Evolutionary conservation across 2,329 filamentous ascomycete genomes (phyloP).

Genomic region (Cladosporium sp.): DNA sequence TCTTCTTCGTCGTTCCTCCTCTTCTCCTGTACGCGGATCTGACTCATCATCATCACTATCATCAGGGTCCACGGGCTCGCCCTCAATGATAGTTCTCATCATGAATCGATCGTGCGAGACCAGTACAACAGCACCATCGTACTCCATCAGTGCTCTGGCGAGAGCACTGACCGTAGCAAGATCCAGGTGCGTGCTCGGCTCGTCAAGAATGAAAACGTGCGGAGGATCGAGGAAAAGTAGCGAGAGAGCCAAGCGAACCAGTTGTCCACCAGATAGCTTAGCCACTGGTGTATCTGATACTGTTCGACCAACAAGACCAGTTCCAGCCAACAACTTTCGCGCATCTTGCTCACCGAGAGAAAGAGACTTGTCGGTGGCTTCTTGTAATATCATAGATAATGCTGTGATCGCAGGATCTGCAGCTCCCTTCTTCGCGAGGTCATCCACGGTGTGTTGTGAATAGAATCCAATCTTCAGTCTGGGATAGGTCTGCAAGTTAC

Average conservation of each 20-base stretch:
- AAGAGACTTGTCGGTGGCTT: conserved; percentile 1
- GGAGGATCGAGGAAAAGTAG: conserved; percentile 64
- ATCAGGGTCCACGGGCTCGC: conserved; percentile 32
- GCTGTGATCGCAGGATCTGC: conserved; percentile 54
- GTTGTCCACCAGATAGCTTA: conserved; percentile 76
- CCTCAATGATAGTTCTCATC: conserved; percentile 68
- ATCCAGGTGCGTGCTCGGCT: conserved; percentile 81
- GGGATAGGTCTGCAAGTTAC: conserved; percentile 62
- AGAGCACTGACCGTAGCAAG: conserved; percentile 74
- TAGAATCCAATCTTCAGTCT: conserved; percentile 71
- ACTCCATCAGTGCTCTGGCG: conserved; percentile 60
- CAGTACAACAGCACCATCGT: conserved; percentile 70
- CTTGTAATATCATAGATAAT: conserved; percentile 49
- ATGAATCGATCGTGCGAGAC: conserved; percentile 84
- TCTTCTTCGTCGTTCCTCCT: conserved; percentile 1
- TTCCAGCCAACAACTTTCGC: conserved; percentile 60
- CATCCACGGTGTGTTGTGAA: conserved; percentile 73
- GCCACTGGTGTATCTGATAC: conserved; percentile 69
- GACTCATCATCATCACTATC: conserved; percentile 9
- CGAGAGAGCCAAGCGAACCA: conserved; percentile 62
- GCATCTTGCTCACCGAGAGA: conserved; percentile 58
- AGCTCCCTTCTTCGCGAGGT: conserved; percentile 45
- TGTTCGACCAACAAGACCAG: conserved; percentile 66
- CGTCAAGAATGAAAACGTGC: conserved; percentile 72
- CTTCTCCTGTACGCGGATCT: background rate